phyloP scores from a whole-genome alignment of 176 grass and related monocot species.

The Dactylis glomerata region DNA sequence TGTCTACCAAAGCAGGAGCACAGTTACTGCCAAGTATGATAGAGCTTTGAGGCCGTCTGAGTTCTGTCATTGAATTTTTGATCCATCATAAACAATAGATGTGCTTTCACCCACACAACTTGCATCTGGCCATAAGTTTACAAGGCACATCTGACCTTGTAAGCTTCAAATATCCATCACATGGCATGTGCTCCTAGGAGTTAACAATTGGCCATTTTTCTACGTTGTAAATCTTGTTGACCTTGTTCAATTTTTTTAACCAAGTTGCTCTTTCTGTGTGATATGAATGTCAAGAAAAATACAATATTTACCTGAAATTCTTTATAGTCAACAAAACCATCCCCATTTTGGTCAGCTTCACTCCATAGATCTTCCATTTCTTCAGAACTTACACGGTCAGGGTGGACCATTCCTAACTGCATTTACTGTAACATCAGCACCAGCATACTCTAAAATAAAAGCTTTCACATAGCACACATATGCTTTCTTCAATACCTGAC shows the following conservation, averaged over 20 bases:
- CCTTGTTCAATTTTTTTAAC: conserved; percentile 5
- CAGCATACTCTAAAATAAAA: not conserved
- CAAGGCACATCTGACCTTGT: not conserved
- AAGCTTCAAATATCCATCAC: not conserved
- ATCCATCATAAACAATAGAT: not conserved
- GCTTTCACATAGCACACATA: conserved; percentile 7
- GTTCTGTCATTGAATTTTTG: not conserved
- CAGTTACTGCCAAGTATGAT: not conserved
- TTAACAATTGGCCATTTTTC: not conserved
- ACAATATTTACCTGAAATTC: conserved; percentile 67
- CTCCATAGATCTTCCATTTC: conserved; percentile 70
- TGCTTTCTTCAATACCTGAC: conserved; percentile 47
- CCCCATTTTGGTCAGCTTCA: conserved; percentile 58
- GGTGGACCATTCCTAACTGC: conserved; percentile 68
- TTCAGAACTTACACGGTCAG: conserved; percentile 57
- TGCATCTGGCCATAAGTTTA: not conserved
- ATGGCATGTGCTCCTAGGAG: not conserved
- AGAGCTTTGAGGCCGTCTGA: not conserved
- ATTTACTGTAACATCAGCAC: conserved; percentile 23
- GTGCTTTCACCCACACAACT: not conserved
- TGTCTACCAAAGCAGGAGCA: not conserved
- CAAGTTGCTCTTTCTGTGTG: not conserved
- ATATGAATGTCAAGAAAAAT: not conserved
- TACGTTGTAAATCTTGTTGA: not conserved
- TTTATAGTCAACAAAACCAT: conserved; percentile 63